Evolutionary conservation across 495 filamentous ascomycete species (phyloP).

Genomic region (Pseudomonodictys pantanalensis): DNA sequence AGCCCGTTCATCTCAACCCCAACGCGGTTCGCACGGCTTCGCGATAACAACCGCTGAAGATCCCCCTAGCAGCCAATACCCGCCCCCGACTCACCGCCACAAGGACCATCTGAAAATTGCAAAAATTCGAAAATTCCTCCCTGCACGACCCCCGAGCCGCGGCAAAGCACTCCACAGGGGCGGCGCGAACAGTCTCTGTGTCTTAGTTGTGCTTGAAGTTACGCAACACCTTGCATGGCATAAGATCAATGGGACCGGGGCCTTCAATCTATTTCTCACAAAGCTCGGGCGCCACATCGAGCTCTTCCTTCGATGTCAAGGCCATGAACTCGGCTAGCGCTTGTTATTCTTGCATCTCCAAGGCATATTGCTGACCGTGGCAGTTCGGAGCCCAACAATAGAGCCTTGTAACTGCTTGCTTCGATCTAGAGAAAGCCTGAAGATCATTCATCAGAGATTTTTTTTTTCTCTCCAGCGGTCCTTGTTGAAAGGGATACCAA

Average conservation of each 20-base stretch:
- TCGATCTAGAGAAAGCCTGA: too few relatives aligned
- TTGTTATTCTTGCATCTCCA: too few relatives aligned
- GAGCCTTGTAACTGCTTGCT: too few relatives aligned
- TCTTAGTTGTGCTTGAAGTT: neutral
- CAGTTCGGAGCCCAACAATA: too few relatives aligned
- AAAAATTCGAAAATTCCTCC: too few relatives aligned
- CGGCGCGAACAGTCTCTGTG: neutral
- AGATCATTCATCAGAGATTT: too few relatives aligned
- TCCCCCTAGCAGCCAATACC: neutral
- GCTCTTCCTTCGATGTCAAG: neutral
- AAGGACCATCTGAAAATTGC: conserved; percentile 5
- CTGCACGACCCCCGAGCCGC: neutral
- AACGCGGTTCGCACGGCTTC: neutral
- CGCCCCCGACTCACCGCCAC: neutral
- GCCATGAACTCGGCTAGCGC: neutral
- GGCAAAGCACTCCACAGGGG: neutral
- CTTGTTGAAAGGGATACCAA: too few relatives aligned
- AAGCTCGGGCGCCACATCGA: neutral
- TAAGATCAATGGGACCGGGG: neutral
- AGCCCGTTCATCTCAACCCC: neutral
- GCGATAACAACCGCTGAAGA: neutral
- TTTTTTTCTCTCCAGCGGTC: too few relatives aligned
- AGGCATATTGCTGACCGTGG: too few relatives aligned
- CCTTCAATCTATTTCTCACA: conserved; percentile 4
- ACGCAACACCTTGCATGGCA: conserved; percentile 1